Percentiles rank a stretch among this genome's conserved stretches.
phyloP scores from a whole-genome alignment of 108 stramenopile genomes.

The Cyclotella kingstonii region DNA sequence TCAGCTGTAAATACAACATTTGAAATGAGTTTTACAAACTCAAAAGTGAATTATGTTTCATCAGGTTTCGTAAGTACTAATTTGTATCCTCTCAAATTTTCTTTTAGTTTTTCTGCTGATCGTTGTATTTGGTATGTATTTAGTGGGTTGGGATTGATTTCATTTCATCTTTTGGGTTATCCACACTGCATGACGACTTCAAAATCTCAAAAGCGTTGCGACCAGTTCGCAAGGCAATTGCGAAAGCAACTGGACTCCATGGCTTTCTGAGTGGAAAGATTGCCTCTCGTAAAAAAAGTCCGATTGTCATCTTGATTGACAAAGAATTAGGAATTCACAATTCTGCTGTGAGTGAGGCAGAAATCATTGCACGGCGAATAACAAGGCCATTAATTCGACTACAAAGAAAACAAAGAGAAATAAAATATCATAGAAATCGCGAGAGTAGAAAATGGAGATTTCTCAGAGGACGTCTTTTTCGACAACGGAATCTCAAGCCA shows the following conservation, averaged over 20 bases:
- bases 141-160: constrained; percentile 55
- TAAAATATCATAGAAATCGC: constrained; percentile 6
- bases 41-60: constrained; percentile 17
- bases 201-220: constrained; percentile 61
- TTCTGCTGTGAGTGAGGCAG: constrained; percentile 29
- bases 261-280: constrained; percentile 81
- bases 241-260: constrained; percentile 74
- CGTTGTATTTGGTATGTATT: not conserved
- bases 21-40: not conserved
- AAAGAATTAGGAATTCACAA: constrained; percentile 43
- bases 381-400: constrained; percentile 13
- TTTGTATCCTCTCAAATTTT: constrained; percentile 1
- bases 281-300: constrained; percentile 12
- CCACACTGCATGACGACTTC: constrained; percentile 28
- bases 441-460: constrained; percentile 39
- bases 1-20: not conserved
- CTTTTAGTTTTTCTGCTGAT: not conserved
- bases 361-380: constrained; percentile 31
- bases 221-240: constrained; percentile 59
- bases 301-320: constrained; percentile 44
- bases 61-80: constrained; percentile 29
- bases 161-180: constrained; percentile 47
- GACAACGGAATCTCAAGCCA: not conserved
- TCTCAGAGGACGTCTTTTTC: constrained; percentile 20
- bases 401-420: constrained; percentile 12